Evolutionary conservation across 805 yeast genomes (phyloP).

Genomic region (Torulaspora maleeae): DNA sequence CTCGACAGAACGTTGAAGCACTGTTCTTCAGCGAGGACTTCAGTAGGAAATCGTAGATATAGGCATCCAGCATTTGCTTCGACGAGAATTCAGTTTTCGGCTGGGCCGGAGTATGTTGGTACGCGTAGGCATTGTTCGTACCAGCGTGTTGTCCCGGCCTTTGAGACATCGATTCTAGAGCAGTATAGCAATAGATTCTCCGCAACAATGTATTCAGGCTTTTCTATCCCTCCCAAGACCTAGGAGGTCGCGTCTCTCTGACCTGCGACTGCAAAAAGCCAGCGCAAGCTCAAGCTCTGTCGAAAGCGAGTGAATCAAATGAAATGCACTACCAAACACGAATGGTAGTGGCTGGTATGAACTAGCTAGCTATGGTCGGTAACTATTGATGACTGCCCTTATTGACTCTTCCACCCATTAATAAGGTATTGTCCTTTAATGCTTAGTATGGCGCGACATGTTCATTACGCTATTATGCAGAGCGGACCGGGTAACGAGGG

Average conservation of each 20-base stretch:
- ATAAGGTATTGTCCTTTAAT: background rate
- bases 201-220: background rate
- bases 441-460: background rate
- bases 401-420: background rate
- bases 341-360: background rate
- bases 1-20: constrained; percentile 68
- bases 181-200: background rate
- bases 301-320: background rate
- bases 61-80: constrained; percentile 67
- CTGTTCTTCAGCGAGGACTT: constrained; percentile 69
- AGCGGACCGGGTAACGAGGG: background rate
- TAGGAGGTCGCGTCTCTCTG: background rate
- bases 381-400: background rate
- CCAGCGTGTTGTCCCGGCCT: background rate
- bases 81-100: constrained; percentile 10
- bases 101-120: background rate
- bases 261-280: background rate
- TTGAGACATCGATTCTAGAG: background rate
- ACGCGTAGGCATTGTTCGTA: background rate
- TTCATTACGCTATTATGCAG: background rate
- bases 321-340: background rate
- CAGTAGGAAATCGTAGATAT: constrained; percentile 77
- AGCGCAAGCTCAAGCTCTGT: background rate
- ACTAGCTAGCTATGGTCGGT: background rate
- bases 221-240: background rate